phyloP scores from a whole-genome alignment of 257 asterid species.

The Forsythia suspensa region DNA sequence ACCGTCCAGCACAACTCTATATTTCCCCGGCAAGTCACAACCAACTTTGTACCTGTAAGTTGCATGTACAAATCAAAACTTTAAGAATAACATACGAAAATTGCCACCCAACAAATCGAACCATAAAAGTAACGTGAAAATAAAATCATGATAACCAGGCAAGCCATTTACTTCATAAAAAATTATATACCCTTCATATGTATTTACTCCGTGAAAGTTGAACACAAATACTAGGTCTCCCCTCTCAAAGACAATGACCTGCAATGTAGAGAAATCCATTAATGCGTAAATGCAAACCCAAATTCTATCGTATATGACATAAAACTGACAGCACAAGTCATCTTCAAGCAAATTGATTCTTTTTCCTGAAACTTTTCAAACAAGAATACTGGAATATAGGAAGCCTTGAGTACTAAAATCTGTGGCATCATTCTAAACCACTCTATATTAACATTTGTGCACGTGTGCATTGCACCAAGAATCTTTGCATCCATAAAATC shows the following conservation, averaged over 20 bases:
- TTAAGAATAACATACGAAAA: not conserved
- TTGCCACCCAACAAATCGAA: not conserved
- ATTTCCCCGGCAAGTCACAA: conserved; percentile 94
- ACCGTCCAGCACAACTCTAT: conserved; percentile 85
- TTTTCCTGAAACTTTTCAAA: conserved; percentile 1
- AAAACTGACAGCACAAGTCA: not conserved
- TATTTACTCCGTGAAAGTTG: conserved; percentile 83
- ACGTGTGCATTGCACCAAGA: not conserved
- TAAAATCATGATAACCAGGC: conserved; percentile 1
- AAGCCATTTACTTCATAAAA: conserved; percentile 19
- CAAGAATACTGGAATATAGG: not conserved
- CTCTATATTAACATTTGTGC: not conserved
- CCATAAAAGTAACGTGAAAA: not conserved
- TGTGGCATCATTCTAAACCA: not conserved
- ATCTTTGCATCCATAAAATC: not conserved
- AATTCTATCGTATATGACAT: not conserved
- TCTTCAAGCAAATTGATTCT: not conserved
- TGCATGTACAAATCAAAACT: conserved; percentile 3
- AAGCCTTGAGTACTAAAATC: not conserved
- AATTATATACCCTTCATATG: conserved; percentile 74
- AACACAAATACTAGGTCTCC: conserved; percentile 89
- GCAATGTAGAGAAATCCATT: conserved; percentile 28
- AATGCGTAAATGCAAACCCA: conserved; percentile 6
- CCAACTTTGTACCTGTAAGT: conserved; percentile 88
- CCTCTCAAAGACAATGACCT: conserved; percentile 95